Evolutionary conservation across 306 rosid species (phyloP).

Genomic region (Castanopsis chinensis): DNA sequence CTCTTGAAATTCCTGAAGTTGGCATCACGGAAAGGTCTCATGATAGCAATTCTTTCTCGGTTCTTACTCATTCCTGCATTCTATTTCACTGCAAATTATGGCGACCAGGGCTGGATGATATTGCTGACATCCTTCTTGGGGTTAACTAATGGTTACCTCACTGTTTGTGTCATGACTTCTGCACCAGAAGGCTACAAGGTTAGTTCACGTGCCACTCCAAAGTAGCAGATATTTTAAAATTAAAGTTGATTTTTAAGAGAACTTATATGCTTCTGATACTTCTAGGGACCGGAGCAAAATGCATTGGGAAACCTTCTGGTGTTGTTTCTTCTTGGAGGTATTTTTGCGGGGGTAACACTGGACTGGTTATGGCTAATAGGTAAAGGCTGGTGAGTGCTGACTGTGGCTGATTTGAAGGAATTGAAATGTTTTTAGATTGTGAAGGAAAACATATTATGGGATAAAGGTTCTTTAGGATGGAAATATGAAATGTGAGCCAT

Average conservation of each 20-base stretch:
- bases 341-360: slow-evolving; percentile 78
- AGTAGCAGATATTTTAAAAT: not conserved
- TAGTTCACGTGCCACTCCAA: not conserved
- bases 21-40: slow-evolving; percentile 59
- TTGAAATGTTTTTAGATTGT: not conserved
- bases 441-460: not conserved
- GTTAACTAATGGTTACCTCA: slow-evolving; percentile 73
- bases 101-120: slow-evolving; percentile 86
- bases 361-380: slow-evolving; percentile 98
- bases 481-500: not conserved
- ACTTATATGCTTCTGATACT: not conserved
- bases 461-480: not conserved
- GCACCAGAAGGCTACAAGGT: slow-evolving; percentile 98
- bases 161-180: slow-evolving; percentile 76
- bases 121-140: slow-evolving; percentile 76
- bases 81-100: slow-evolving; percentile 82
- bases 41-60: slow-evolving; percentile 37
- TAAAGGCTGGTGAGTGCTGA: slow-evolving; percentile 66
- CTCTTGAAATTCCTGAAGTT: slow-evolving; percentile 45
- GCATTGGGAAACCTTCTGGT: slow-evolving; percentile 89
- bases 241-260: not conserved
- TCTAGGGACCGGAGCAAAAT: slow-evolving; percentile 95
- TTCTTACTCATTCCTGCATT: slow-evolving; percentile 69
- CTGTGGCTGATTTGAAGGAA: not conserved
- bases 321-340: slow-evolving; percentile 65